Evolutionary conservation across 176 grass and related monocot genomes (phyloP).

Genomic region (bread wheat (Triticum aestivum)): IWGSC_CS_RefSeq_v2.1 NC_057802.1:329841346-329841845

Average conservation of each 20-base stretch:
- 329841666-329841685: neutral
- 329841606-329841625: neutral
- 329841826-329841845: neutral
- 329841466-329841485: slow-evolving; percentile 92
- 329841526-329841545: slow-evolving; percentile 18
- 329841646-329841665: slow-evolving; percentile 2
- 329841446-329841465: slow-evolving; percentile 97
- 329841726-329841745: neutral
- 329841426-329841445: slow-evolving; percentile 95
- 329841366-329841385: slow-evolving; percentile 76
- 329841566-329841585: slow-evolving; percentile 15
- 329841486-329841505: slow-evolving; percentile 73
- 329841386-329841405: slow-evolving; percentile 96
- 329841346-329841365: slow-evolving; percentile 91
- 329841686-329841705: neutral
- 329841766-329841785: neutral
- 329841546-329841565: neutral
- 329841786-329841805: neutral
- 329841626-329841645: neutral
- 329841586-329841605: neutral
- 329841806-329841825: neutral
- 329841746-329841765: slow-evolving; percentile 16
- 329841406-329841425: slow-evolving; percentile 95
- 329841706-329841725: slow-evolving; percentile 5
- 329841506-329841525: slow-evolving; percentile 32